Evolutionary conservation across 2,329 filamentous ascomycete species (phyloP).

Genomic region (Aspergillus bombycis): DNA sequence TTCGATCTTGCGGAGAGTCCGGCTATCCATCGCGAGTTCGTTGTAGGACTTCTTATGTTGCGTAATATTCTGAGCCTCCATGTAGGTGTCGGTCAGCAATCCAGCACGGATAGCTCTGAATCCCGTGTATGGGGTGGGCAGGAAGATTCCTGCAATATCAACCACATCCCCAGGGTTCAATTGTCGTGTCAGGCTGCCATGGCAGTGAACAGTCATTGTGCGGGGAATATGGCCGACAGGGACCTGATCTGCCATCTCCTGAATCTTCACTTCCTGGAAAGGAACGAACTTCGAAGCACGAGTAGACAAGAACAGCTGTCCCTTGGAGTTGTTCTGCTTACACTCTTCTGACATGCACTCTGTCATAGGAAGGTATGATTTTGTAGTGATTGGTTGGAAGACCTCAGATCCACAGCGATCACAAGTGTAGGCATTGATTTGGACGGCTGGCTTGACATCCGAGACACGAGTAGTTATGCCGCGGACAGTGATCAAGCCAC

Average conservation of each 20-base stretch:
- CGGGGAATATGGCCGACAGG: constrained; percentile 96
- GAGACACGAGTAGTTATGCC: constrained; percentile 95
- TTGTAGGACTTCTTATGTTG: constrained; percentile 99
- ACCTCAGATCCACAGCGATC: constrained; percentile 96
- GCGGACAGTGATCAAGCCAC: constrained; percentile 88
- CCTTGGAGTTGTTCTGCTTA: constrained; percentile 85
- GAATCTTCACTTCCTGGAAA: constrained; percentile 98
- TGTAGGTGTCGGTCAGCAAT: constrained; percentile 93
- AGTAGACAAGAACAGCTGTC: constrained; percentile 91
- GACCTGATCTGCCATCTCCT: constrained; percentile 99
- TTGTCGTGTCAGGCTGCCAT: constrained; percentile 81
- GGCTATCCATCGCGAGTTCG: constrained; percentile 80
- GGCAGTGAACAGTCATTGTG: constrained; percentile 84
- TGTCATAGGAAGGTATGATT: constrained; percentile 84
- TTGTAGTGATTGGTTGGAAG: constrained; percentile 91
- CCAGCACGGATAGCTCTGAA: constrained; percentile 97
- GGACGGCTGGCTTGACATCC: constrained; percentile 96
- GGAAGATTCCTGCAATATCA: constrained; percentile 91
- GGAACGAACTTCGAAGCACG: constrained; percentile 94
- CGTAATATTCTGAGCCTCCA: constrained; percentile 89
- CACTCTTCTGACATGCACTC: constrained; percentile 91
- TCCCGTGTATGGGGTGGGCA: constrained; percentile 97
- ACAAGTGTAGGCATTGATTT: constrained; percentile 97
- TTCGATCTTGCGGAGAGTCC: constrained; percentile 80
- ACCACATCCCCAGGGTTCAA: constrained; percentile 94